Evolutionary conservation across 1,284 basidiomycete species (phyloP), one percentile per base, ranked within the genome.

Genomic region (Leccinum fuscescens): DNA sequence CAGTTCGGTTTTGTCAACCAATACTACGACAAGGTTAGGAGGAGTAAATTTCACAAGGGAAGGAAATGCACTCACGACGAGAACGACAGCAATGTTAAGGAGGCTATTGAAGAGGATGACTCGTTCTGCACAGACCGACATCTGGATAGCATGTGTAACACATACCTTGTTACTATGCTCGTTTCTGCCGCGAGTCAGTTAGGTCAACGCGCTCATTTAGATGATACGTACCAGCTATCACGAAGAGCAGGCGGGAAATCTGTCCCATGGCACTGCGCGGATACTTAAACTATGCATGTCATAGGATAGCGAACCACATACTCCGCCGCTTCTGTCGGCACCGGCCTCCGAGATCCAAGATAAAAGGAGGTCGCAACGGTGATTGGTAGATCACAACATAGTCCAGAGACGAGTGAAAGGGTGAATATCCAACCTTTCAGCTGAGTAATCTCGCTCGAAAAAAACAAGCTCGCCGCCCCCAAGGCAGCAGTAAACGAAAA

Each of bases 401-500:
- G 59, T 12, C 68, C 67, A 7, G 50, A 59, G 37, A 69, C 22
- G n/a, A 70, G 20, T 1, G 55, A 51, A 12, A 69, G 57, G 2
- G 69, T 64, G 46, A 69, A 65, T 51, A 61, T 58, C 69, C 67
- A 69, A 24, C 31, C 44, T 2, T 33, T 61, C 54, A 70, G 50
- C 15, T 27, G 27, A 3, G 57, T 6, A 6, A 54, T 59, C 1
- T 17, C 9, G 11, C 46, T 17, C 6, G 56, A 49, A 37, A 71
- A 69, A 39, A 71, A 69, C 39, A 56, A n/a, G n/a, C 60, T 56
- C 1, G 68, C 66, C 11, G 58, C 62, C 2, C 69, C 67, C 59
- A 68, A 56, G 22, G 66, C 66, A 54, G 57, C 62, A 6, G 66
- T 70, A 20, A 71, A 67, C 5, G 68, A 56, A 44, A 69, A 64